A percentile compares a stretch with the other conserved stretches of the same genome.
These are phyloP conservation scores for Penicillium ochrochloron DNA, from an alignment of 495 filamentous ascomycete genomes.

Conservation along the genomic window DNA sequence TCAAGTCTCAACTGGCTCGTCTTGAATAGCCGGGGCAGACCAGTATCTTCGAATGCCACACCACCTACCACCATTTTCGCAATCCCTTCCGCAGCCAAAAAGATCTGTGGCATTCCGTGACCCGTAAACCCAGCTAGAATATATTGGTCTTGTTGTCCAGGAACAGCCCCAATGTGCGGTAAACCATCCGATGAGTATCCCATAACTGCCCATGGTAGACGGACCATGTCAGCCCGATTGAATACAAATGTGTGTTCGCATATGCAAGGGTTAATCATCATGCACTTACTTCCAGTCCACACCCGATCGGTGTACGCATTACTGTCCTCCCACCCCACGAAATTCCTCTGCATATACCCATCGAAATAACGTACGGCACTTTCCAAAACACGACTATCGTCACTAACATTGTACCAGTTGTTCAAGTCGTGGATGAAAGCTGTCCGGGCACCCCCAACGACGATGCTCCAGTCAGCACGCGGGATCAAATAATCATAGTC, in stretches of 20 bases:
- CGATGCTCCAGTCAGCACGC: constrained; percentile 54
- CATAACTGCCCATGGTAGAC: constrained; percentile 33
- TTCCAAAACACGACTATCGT: constrained; percentile 53
- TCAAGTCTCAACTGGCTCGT: constrained; percentile 38
- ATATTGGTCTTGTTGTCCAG: constrained; percentile 44
- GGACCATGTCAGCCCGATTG: constrained; percentile 2
- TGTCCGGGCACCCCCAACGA: constrained; percentile 56
- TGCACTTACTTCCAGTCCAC: constrained; percentile 58
- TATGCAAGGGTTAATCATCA: constrained; percentile 2
- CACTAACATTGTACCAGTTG: constrained; percentile 54
- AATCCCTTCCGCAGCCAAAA: constrained; percentile 49
- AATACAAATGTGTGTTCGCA: neutral
- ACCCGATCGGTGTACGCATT: constrained; percentile 47
- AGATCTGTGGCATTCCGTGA: constrained; percentile 56
- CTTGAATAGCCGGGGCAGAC: constrained; percentile 45
- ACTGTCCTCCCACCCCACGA: constrained; percentile 55
- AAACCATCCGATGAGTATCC: constrained; percentile 46
- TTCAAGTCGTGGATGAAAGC: constrained; percentile 36
- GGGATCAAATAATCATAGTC: constrained; percentile 56
- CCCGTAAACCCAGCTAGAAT: constrained; percentile 55
- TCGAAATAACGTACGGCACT: constrained; percentile 49
- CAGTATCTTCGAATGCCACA: constrained; percentile 40
- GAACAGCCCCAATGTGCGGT: constrained; percentile 52
- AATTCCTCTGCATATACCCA: constrained; percentile 51
- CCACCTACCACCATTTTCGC: constrained; percentile 47